Evolutionary conservation across 345 rosid species (phyloP).

Genomic region (Camelina laxa): DNA sequence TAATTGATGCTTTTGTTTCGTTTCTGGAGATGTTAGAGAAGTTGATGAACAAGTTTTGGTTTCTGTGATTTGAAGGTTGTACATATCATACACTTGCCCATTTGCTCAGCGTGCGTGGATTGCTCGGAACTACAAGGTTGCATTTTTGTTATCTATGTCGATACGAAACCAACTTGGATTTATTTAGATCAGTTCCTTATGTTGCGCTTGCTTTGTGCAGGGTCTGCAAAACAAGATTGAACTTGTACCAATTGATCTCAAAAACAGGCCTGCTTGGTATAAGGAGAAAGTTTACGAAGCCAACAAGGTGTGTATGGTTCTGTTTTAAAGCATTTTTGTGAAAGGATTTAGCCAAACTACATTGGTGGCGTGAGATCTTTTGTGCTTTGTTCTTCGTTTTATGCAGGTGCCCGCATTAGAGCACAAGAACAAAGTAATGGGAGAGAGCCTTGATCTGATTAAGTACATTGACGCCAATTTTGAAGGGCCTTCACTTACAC

Average conservation of each 20-base stretch:
- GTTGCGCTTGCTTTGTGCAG: slow-evolving; percentile 44
- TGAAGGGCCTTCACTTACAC: slow-evolving; percentile 80
- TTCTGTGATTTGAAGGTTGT: slow-evolving; percentile 58
- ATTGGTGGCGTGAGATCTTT: too few relatives aligned
- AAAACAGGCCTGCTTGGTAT: slow-evolving; percentile 87
- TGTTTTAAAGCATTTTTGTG: background rate
- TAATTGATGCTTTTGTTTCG: background rate
- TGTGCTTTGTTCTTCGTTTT: slow-evolving; percentile 9
- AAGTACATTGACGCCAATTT: slow-evolving; percentile 79
- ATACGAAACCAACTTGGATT: background rate
- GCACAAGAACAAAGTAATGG: slow-evolving; percentile 74
- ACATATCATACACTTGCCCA: slow-evolving; percentile 67
- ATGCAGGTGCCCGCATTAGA: slow-evolving; percentile 85
- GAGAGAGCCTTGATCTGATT: slow-evolving; percentile 86
- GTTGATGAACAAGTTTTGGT: slow-evolving; percentile 1
- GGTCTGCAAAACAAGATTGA: slow-evolving; percentile 75
- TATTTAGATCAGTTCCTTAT: background rate
- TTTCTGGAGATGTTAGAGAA: background rate
- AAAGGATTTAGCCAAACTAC: background rate
- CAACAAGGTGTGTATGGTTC: slow-evolving; percentile 61
- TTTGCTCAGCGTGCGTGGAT: slow-evolving; percentile 93
- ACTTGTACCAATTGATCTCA: slow-evolving; percentile 75
- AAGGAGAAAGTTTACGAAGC: slow-evolving; percentile 71
- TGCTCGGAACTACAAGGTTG: slow-evolving; percentile 82
- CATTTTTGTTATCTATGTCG: background rate